Evolutionary conservation across 192 early-diverging fungal species (phyloP).

Genomic region (Gaertneriomyces sp.): DNA sequence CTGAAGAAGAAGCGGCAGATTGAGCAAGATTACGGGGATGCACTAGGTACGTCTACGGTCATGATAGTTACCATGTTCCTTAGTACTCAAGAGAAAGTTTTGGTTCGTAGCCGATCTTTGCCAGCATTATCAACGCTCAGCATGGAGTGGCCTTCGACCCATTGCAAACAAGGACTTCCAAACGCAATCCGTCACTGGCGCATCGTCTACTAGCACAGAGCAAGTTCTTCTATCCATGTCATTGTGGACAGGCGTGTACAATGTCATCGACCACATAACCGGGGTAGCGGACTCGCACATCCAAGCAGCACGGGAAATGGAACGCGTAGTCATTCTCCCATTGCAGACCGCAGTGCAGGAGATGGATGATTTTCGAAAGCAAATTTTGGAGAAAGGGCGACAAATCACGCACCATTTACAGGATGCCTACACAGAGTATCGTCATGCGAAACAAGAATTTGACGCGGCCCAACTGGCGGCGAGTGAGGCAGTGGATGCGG

Average conservation of each 20-base stretch:
- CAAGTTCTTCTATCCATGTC: constrained; percentile 15
- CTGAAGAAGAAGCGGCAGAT: constrained; percentile 35
- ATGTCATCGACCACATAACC: constrained; percentile 10
- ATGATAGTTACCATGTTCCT: background rate
- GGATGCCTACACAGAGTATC: constrained; percentile 19
- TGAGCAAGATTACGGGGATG: constrained; percentile 39
- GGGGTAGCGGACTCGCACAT: constrained; percentile 20
- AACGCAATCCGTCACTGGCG: constrained; percentile 1
- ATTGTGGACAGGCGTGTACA: constrained; percentile 15
- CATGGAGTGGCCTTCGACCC: constrained; percentile 19
- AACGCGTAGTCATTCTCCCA: constrained; percentile 22
- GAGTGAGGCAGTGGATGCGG: constrained; percentile 14
- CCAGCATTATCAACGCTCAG: constrained; percentile 13
- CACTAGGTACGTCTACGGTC: constrained; percentile 32
- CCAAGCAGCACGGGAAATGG: constrained; percentile 11
- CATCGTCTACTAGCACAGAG: background rate
- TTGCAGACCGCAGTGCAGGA: constrained; percentile 16
- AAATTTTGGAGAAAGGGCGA: constrained; percentile 13
- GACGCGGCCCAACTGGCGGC: constrained; percentile 17
- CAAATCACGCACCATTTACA: constrained; percentile 18
- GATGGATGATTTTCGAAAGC: constrained; percentile 17
- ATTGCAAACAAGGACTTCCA: constrained; percentile 3
- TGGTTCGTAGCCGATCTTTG: constrained; percentile 14
- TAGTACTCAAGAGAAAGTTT: constrained; percentile 8
- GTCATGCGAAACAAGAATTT: constrained; percentile 27